Evolutionary conservation across 2,329 filamentous ascomycete species (phyloP), one percentile per base, ranked within the genome.

Genomic region (Leptodontidium sp.): DNA sequence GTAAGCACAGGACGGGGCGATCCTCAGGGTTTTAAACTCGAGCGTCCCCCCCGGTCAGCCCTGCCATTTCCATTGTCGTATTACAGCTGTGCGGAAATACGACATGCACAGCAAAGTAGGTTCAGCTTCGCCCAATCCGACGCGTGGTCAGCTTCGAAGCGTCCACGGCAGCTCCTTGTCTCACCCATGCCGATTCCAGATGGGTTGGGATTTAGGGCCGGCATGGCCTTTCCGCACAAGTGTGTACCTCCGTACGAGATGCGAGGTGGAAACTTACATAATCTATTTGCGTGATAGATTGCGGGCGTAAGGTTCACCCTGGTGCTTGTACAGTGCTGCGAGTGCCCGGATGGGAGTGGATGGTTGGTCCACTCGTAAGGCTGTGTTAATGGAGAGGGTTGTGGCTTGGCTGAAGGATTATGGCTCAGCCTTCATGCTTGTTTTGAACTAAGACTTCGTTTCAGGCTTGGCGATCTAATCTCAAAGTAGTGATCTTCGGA

Each of bases 381-480:
- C 40, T 45, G 32, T 64, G 24, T 64, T 40, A 11, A 38, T 35
- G 21, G 9, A 50, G 43, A 14, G 11, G 43, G n/a, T 38, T 38
- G 64, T 32, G 64, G 64, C 64, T 65, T 65, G 64, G 40, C 38
- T 59, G 53, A 49, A 24, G 24, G 53, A 32, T 65, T 59, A 45
- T 52, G 45, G 61, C 61, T 64, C 47, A 64, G 61, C 61, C 14
- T 21, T 57, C 65, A 61, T 70, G 68, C 65, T 70, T 67, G 40
- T 62, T 67, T 49, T 21, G 17, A 40, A 40, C 32, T n/a, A 53
- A 24, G 57, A 53, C 26, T 15, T 45, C 62, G 40, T 65, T 58
- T 63, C 62, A 59, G 14, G 26, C 65, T 70, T 70, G 68, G 68
- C 68, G 68, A 70, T 70, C 65, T 70, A 55, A 70, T 67, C 68